A percentile compares a stretch with the other conserved stretches of the same genome.
These are phyloP conservation scores for Ganoderma lingzhi DNA, from an alignment of 1,284 basidiomycete genomes.

Conservation along the genomic window DNA sequence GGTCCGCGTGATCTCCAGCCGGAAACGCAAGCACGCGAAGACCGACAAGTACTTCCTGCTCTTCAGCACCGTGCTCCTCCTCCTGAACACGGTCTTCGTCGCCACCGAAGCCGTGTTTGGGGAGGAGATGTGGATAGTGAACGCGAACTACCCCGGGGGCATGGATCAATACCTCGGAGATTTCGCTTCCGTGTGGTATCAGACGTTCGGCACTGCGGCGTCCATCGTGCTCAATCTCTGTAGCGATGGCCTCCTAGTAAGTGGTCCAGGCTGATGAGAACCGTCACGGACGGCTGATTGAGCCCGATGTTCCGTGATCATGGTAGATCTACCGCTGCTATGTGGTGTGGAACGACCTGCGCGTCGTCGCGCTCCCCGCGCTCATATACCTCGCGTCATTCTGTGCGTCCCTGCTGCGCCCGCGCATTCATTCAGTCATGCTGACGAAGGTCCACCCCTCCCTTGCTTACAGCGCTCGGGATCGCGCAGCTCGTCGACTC, in stretches of 20 bases:
- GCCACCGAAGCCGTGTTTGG: conserved; percentile 25
- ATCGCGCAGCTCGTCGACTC: conserved; percentile 30
- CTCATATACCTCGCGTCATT: conserved; percentile 17
- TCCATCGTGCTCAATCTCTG: conserved; percentile 18
- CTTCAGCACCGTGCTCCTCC: conserved; percentile 27
- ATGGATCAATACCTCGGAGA: conserved; percentile 17
- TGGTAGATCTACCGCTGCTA: conserved; percentile 26
- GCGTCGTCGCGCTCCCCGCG: conserved; percentile 2
- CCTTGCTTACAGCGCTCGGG: conserved; percentile 24
- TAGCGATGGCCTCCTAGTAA: conserved; percentile 25
- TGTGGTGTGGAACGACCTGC: conserved; percentile 19
- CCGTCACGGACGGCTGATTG: neutral
- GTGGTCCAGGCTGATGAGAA: neutral
- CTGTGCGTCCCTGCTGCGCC: conserved; percentile 9
- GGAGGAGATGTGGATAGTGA: conserved; percentile 30
- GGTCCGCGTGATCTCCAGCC: conserved; percentile 9
- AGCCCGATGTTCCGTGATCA: neutral
- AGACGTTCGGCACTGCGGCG: conserved; percentile 24
- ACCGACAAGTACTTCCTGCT: conserved; percentile 22
- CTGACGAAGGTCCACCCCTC: neutral
- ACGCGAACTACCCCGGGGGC: conserved; percentile 28
- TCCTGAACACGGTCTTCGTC: conserved; percentile 26
- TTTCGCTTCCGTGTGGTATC: conserved; percentile 30
- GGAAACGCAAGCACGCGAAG: conserved; percentile 12
- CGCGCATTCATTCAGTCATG: neutral